Conservation (phyloP, 371 early-diverging fungal genomes). For the Parasitella parasitica region DNA sequence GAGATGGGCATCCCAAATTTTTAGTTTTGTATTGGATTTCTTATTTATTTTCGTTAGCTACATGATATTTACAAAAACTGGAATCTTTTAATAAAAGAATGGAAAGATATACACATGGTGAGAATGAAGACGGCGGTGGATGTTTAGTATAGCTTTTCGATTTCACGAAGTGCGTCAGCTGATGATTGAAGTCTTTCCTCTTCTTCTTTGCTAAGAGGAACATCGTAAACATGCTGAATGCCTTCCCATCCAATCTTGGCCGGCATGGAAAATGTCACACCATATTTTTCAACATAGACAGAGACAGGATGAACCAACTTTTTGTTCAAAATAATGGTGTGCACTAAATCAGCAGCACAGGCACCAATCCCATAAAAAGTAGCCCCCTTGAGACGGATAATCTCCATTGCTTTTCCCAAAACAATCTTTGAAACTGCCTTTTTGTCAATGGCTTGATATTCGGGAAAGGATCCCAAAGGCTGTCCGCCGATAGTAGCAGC, state of each 20-base stretch:
- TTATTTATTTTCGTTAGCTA: too few relatives aligned
- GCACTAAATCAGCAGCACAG: conserved; percentile 70
- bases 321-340: conserved; percentile 67
- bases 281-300: conserved; percentile 60
- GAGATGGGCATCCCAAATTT: too few relatives aligned
- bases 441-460: conserved; percentile 56
- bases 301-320: conserved; percentile 67
- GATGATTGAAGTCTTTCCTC: conserved; percentile 42
- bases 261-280: conserved; percentile 71
- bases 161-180: conserved; percentile 47
- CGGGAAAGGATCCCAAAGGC: conserved; percentile 66
- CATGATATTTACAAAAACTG: too few relatives aligned
- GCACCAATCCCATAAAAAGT: conserved; percentile 89
- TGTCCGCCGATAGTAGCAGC: conserved; percentile 74
- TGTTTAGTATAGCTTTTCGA: conserved; percentile 15
- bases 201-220: conserved; percentile 61
- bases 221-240: conserved; percentile 64
- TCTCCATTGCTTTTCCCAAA: conserved; percentile 77
- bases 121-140: not conserved
- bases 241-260: conserved; percentile 72
- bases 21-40: too few relatives aligned
- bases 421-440: conserved; percentile 56
- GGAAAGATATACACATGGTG: not conserved
- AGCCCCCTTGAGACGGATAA: conserved; percentile 85
- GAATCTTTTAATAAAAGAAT: not conserved